Percentiles rank a stretch among this genome's conserved stretches.
Evolutionary conservation across 2,329 filamentous ascomycete genomes (phyloP).

Genomic region (Sphaerulina populicola): DNA sequence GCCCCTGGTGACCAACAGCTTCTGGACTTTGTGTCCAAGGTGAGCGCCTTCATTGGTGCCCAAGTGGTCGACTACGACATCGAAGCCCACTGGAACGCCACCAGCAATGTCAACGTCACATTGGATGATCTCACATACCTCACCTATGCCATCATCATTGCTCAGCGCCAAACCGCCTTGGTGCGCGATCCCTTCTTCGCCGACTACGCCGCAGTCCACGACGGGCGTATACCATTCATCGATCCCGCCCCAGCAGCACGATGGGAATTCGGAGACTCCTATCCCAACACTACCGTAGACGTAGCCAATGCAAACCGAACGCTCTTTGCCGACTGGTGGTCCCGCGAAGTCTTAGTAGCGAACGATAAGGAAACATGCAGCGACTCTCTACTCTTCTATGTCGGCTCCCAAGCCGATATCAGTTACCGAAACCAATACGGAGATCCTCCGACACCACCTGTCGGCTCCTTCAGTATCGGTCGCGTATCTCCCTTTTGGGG

Average conservation of each 20-base stretch:
- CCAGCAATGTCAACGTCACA: conserved; percentile 27
- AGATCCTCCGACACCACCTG: conserved; percentile 40
- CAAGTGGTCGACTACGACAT: conserved; percentile 34
- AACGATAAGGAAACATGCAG: conserved; percentile 43
- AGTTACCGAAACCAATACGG: conserved; percentile 42
- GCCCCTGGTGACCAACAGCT: conserved; percentile 35
- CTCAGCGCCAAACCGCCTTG: conserved; percentile 41
- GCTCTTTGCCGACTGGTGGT: conserved; percentile 44
- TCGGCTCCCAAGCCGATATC: conserved; percentile 35
- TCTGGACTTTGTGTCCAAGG: conserved; percentile 38
- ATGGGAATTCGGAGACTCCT: conserved; percentile 42
- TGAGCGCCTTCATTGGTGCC: conserved; percentile 38
- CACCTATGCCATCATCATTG: conserved; percentile 43
- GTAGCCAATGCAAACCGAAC: conserved; percentile 46
- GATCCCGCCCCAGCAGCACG: conserved; percentile 43
- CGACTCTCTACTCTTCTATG: conserved; percentile 44
- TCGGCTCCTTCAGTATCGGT: conserved; percentile 43
- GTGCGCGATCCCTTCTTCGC: conserved; percentile 44
- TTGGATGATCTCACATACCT: conserved; percentile 36
- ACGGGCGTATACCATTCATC: conserved; percentile 43
- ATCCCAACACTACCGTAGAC: conserved; percentile 33
- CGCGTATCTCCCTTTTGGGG: conserved; percentile 45
- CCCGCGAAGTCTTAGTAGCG: conserved; percentile 38
- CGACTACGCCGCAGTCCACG: conserved; percentile 42
- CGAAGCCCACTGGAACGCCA: conserved; percentile 32